Evolutionary conservation across 306 rosid species (phyloP).

Genomic region (Morella rubra): DNA sequence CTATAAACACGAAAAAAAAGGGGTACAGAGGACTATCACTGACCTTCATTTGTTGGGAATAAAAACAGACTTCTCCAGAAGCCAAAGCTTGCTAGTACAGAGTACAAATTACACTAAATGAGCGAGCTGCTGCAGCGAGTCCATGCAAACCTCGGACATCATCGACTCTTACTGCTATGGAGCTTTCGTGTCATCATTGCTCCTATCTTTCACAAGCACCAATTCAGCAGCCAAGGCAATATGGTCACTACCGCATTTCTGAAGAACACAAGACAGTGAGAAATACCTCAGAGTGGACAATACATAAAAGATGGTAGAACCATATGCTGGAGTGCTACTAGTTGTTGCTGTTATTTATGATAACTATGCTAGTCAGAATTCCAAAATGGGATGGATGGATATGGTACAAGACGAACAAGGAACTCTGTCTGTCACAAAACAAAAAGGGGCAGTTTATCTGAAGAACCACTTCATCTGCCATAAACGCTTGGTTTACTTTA

Average conservation of each 20-base stretch:
- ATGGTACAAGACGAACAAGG: conserved; percentile 7
- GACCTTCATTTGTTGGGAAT: neutral
- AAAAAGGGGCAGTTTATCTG: neutral
- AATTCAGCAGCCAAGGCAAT: conserved; percentile 84
- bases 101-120: neutral
- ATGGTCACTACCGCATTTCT: conserved; percentile 99
- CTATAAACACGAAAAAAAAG: neutral
- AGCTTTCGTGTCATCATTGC: conserved; percentile 23
- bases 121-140: neutral
- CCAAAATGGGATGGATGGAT: conserved; percentile 11
- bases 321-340: conserved; percentile 2
- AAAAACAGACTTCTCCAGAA: neutral
- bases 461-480: conserved; percentile 8
- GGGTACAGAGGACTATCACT: neutral
- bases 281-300: neutral
- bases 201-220: conserved; percentile 44
- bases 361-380: neutral
- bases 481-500: neutral
- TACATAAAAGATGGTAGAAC: conserved; percentile 4
- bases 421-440: neutral
- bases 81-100: neutral
- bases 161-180: conserved; percentile 16
- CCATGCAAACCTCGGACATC: neutral
- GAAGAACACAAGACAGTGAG: conserved; percentile 26
- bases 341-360: conserved; percentile 1